Evolutionary conservation across 2,329 filamentous ascomycete genomes (phyloP), one percentile per base, ranked within the genome.

Genomic region (Stachybotrys elegans): DNA sequence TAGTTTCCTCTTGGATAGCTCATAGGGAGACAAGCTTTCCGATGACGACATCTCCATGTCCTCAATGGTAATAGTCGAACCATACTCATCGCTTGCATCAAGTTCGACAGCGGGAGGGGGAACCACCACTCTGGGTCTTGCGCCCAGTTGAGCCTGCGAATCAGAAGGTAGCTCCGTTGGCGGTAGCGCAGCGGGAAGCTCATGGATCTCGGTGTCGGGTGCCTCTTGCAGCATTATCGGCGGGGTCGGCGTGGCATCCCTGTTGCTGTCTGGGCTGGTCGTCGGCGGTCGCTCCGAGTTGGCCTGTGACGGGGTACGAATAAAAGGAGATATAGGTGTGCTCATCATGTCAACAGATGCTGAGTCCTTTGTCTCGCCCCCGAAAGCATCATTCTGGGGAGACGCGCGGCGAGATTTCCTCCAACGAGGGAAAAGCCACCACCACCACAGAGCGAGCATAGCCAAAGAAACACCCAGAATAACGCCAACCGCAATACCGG

Each of bases 91-190:
- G 14, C 61, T 60, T 17, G 66, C 70, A 35, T 78, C 72, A 34
- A 80, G 61, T 53, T 80, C 77, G 5, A 66, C 70, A 0, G 74
- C n/a, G n/a, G n/a, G n/a, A n/a, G n/a, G n/a, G n/a, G n/a, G n/a
- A n/a, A n/a, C n/a, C n/a, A n/a, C n/a, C n/a, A n/a, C n/a, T n/a
- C n/a, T n/a, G n/a, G n/a, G n/a, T n/a, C n/a, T n/a, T n/a, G n/a
- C n/a, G n/a, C n/a, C n/a, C n/a, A n/a, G n/a, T n/a, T n/a, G 31
- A 34, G 31, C 9, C 9, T 16, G 8, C 4, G n/a, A 16, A 16
- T 34, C 31, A 19, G 66, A 70, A 37, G 77, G 72, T 32, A 80
- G 61, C 53, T 80, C 77, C 5, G 66, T 70, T 0, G 74, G 75
- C 3, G 63, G 60, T 1, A 62, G 49, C 0, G 69, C 69, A 5